Evolutionary conservation across 2,329 filamentous ascomycete genomes (phyloP), one percentile per base, ranked within the genome.

Genomic region (Pseudonectria buxi): DNA sequence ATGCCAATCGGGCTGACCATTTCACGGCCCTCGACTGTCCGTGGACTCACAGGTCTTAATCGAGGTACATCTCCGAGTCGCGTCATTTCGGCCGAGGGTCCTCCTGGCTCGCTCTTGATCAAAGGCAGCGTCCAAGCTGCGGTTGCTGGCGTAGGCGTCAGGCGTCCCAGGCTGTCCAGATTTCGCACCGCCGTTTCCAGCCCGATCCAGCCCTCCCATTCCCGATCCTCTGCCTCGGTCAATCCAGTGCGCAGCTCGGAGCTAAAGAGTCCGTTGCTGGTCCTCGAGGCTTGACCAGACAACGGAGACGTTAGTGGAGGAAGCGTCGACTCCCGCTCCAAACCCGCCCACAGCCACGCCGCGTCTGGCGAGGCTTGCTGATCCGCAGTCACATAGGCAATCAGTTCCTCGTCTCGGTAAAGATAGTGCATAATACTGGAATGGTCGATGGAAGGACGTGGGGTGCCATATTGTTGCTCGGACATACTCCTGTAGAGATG

Each of bases 311-410:
- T 46, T 26, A 53, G 41, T 28, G 49, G 51, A 25, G 47, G 44
- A 9, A 55, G 41, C 4, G 68, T 47, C 2, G 51, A 42, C 28
- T 72, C 70, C 28, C 60, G 58, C 49, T 83, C 80, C 25, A 71
- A 71, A 22, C 74, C 71, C 51, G 74, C 64, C 90, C 89, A 95
- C 4, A 89, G 75, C 90, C 90, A 96, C 10, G 81, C 81, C 25
- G 77, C 77, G 34, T 88, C 82, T 0, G 73, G 70, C n/a, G 74
- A 78, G 2, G 82, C 84, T 61, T 96, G 90, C 51, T 94, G 69
- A 61, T 96, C 92, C 0, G 82, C 85, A 22, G 85, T 90, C 1
- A 85, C 78, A 51, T 95, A 95, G 0, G 81, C 86, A 18, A 96
- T 65, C 48, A 96, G 74, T 56, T 95, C 90, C 55, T 96, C 89